Base-by-base conservation (phyloP, 78 protist genomes). In the Dictyostelium citrinum region DNA sequence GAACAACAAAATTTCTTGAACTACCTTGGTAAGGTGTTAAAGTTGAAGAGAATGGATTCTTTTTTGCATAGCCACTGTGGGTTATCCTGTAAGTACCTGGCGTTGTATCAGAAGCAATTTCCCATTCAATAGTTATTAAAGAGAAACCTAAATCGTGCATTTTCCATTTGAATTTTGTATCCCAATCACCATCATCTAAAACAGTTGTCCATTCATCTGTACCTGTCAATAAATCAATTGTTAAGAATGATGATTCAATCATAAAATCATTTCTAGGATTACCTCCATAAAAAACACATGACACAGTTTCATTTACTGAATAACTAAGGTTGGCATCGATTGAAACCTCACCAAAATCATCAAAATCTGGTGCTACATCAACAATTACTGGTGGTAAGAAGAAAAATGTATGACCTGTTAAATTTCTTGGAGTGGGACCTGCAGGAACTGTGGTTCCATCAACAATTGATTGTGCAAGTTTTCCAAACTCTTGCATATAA, bases 71-170 rank as follows among this genome's bases (percentile, higher is more conserved):
- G 45, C 97, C 97, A 43, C 41, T 61, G 43, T 90, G 95, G 11
- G 91, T 83, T 20, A 95, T 78, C 35, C 95, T 60, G 67, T 95
- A 95, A 27, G 77, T 81, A 37, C 97, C 97, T 29, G 95, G 82
- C 22, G 64, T 74, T 27, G 70, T 72, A 79, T 46, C 74, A 6
- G 93, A 51, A 0, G 20, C 43, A n/a, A 90, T 95, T 58, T 33
- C 67, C 97, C 97, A 95, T 67, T 83, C 93, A 6, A 90, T 46
- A n/a, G 92, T 90, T 70, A 84, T 84, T 29, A 41, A 46, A 20
- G 91, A 72, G 43, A 90, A 80, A n/a, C 75, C 80, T 17, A 83
- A 11, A 51, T 43, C 24, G 75, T 81, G 76, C 90, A 83, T 86
- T 37, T 76, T 75, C 95, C 93, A 95, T 29, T 17, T 22, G 93